phyloP scores from a whole-genome alignment of 345 rosid species.

The Moringa oleifera region DNA sequence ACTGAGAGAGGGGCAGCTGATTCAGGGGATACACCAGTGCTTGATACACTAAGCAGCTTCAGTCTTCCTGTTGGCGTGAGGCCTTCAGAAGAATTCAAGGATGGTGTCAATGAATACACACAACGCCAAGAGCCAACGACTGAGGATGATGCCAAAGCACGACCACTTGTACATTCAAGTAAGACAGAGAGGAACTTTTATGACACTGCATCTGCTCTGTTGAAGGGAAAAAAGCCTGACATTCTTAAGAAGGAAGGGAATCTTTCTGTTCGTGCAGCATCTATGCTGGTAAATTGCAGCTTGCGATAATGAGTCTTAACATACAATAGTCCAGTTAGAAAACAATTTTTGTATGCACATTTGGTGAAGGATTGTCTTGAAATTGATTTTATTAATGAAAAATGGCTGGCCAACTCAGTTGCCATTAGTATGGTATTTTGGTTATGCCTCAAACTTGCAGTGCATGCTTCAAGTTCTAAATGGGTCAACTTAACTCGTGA shows the following conservation, averaged over 20 bases:
- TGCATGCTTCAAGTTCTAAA: background rate
- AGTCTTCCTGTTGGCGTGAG: conserved; percentile 87
- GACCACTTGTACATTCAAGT: conserved; percentile 27
- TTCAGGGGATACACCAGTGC: conserved; percentile 43
- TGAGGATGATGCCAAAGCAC: conserved; percentile 38
- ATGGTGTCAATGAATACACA: conserved; percentile 20
- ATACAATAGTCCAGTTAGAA: too few relatives aligned
- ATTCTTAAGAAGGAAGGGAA: conserved; percentile 62
- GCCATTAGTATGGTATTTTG: background rate
- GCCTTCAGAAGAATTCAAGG: conserved; percentile 43
- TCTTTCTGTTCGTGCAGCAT: conserved; percentile 84
- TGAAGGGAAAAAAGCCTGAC: conserved; percentile 55
- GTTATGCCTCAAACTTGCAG: background rate
- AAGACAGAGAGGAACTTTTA: conserved; percentile 47
- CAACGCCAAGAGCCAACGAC: conserved; percentile 26
- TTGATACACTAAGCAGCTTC: conserved; percentile 54
- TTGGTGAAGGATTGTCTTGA: background rate
- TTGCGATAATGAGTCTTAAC: background rate
- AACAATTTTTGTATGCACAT: background rate
- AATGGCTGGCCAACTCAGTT: background rate
- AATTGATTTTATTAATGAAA: background rate
- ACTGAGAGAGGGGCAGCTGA: conserved; percentile 56
- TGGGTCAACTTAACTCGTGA: background rate
- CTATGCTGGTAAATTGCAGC: conserved; percentile 75
- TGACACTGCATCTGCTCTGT: conserved; percentile 46